A percentile compares a stretch with the other conserved stretches of the same genome.
Evolutionary conservation across 164 flowering plant genomes (phyloP).

Genomic region (Vitis vinifera): DNA sequence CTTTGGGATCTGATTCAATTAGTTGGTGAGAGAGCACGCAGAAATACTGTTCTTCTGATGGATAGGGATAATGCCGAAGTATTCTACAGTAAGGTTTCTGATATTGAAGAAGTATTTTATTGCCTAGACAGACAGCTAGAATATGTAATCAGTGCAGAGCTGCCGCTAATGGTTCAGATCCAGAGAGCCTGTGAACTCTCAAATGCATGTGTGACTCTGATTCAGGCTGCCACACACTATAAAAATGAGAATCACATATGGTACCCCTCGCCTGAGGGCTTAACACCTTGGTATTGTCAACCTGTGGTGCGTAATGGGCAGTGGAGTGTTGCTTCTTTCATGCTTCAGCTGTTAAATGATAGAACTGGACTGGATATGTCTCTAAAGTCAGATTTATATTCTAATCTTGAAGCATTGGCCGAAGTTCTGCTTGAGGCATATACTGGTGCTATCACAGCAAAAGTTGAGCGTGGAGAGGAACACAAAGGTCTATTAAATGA

Average conservation of each 20-base stretch:
- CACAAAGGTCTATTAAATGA: slow-evolving; percentile 60
- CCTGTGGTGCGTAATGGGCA: slow-evolving; percentile 72
- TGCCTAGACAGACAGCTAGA: slow-evolving; percentile 67
- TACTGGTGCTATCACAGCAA: slow-evolving; percentile 75
- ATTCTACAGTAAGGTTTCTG: slow-evolving; percentile 93
- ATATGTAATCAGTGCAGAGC: slow-evolving; percentile 45
- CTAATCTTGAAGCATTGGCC: slow-evolving; percentile 55
- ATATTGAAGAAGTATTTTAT: slow-evolving; percentile 70
- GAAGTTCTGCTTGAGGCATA: slow-evolving; percentile 78
- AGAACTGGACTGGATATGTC: slow-evolving; percentile 46
- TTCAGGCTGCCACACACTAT: slow-evolving; percentile 58
- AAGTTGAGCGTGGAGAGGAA: slow-evolving; percentile 77
- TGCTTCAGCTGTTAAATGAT: slow-evolving; percentile 69
- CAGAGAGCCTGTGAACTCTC: slow-evolving; percentile 82
- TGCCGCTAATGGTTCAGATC: slow-evolving; percentile 49
- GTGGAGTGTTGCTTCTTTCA: slow-evolving; percentile 73
- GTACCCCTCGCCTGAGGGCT: slow-evolving; percentile 87
- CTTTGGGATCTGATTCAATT: slow-evolving; percentile 93
- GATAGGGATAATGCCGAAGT: slow-evolving; percentile 98
- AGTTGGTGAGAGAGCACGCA: slow-evolving; percentile 84
- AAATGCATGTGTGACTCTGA: slow-evolving; percentile 62
- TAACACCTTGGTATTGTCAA: slow-evolving; percentile 87
- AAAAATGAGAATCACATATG: slow-evolving; percentile 73
- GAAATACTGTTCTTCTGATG: slow-evolving; percentile 88
- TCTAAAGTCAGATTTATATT: slow-evolving; percentile 46